phyloP scores from a whole-genome alignment of 2,329 filamentous ascomycete species.

The Aschersonia sp. region DNA sequence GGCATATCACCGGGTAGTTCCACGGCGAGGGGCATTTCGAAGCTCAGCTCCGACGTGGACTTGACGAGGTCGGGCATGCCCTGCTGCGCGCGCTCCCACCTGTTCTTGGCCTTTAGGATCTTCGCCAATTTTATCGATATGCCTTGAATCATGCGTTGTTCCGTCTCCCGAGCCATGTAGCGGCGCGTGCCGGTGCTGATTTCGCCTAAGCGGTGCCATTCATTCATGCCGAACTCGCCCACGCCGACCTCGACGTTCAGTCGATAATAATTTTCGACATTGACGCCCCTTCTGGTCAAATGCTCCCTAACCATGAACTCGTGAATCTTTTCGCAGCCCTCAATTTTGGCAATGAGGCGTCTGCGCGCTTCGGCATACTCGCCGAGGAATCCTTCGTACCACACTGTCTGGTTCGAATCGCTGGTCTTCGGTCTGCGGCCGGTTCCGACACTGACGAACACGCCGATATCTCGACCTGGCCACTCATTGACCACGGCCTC shows the following conservation, averaged over 20 bases:
- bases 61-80: constrained; percentile 29
- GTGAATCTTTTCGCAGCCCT: constrained; percentile 86
- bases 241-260: constrained; percentile 96
- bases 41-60: constrained; percentile 23
- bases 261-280: constrained; percentile 82
- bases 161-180: constrained; percentile 60
- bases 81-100: constrained; percentile 39
- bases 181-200: constrained; percentile 85
- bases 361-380: constrained; percentile 84
- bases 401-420: constrained; percentile 60
- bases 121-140: constrained; percentile 71
- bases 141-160: constrained; percentile 64
- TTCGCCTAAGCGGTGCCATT: constrained; percentile 86
- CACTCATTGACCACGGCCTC: constrained; percentile 88
- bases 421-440: constrained; percentile 58
- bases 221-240: constrained; percentile 97
- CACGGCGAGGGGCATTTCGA: constrained; percentile 33
- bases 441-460: constrained; percentile 89
- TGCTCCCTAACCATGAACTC: constrained; percentile 72
- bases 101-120: constrained; percentile 62
- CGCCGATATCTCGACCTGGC: constrained; percentile 83
- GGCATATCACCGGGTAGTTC: constrained; percentile 45
- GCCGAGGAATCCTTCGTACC: constrained; percentile 90
- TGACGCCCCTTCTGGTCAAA: constrained; percentile 63
- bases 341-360: constrained; percentile 79